Conservation (phyloP, 2,329 filamentous ascomycete genomes). For the Nothophoma quercina region DNA sequence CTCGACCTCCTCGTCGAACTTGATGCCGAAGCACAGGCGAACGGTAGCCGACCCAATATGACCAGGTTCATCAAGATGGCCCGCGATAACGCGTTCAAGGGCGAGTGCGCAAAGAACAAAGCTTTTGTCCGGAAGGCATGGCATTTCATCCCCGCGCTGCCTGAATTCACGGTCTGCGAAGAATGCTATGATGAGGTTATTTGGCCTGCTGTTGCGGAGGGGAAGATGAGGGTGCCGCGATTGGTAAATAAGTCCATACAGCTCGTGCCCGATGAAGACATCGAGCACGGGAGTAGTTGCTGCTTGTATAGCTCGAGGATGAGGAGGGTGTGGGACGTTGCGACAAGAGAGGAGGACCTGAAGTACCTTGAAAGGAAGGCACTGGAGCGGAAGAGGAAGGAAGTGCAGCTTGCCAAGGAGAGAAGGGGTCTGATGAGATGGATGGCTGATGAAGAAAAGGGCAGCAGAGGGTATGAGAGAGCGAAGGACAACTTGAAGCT, state of each 20-base stretch:
- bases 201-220: conserved; percentile 68
- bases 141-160: conserved; percentile 79
- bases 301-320: conserved; percentile 84
- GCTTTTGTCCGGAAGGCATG: conserved; percentile 70
- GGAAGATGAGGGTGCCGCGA: conserved; percentile 52
- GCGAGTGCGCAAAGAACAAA: conserved; percentile 71
- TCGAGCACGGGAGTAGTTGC: conserved; percentile 61
- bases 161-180: conserved; percentile 82
- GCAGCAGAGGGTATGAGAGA: conserved; percentile 34
- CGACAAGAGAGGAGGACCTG: conserved; percentile 72
- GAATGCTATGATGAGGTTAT: conserved; percentile 86
- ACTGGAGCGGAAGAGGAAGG: conserved; percentile 55
- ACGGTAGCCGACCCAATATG: conserved; percentile 59
- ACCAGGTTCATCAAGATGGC: conserved; percentile 70
- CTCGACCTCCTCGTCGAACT: conserved; percentile 64
- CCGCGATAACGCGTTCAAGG: conserved; percentile 52
- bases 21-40: conserved; percentile 54
- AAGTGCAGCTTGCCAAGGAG: conserved; percentile 54
- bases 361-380: conserved; percentile 68
- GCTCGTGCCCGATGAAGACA: conserved; percentile 60
- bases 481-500: conserved; percentile 34
- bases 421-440: conserved; percentile 45
- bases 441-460: conserved; percentile 32
- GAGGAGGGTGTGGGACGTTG: conserved; percentile 74
- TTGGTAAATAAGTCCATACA: conserved; percentile 63